Percentiles rank a stretch among this genome's conserved stretches.
phyloP scores from a whole-genome alignment of 805 yeast genomes.

The Maudiozyma turicensis region DNA sequence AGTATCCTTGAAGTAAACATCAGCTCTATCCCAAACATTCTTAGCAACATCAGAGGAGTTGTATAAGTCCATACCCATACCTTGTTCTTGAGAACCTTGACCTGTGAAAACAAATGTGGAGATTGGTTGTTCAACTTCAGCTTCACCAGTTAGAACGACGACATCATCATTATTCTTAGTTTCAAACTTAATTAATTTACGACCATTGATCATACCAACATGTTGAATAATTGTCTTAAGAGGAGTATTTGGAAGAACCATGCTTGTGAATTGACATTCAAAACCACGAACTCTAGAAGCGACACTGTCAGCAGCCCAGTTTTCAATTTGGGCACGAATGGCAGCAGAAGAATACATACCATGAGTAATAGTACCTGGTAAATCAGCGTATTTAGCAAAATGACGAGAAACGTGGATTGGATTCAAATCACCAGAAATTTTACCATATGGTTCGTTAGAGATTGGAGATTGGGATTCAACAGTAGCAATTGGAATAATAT shows the following conservation, averaged over 20 bases:
- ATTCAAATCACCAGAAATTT: conserved; percentile 95
- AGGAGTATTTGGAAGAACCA: conserved; percentile 94
- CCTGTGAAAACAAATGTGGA: conserved; percentile 97
- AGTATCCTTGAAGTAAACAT: conserved; percentile 78
- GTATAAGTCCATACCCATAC: conserved; percentile 99
- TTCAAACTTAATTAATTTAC: conserved; percentile 91
- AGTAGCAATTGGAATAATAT: conserved; percentile 74
- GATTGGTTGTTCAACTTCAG: conserved; percentile 97
- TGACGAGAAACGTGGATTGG: conserved; percentile 97
- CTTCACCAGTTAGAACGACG: conserved; percentile 84
- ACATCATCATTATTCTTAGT: conserved; percentile 77
- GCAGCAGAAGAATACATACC: conserved; percentile 98
- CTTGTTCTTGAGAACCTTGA: conserved; percentile 99
- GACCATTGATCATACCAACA: conserved; percentile 97
- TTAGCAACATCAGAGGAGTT: conserved; percentile 84
- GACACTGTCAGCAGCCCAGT: conserved; percentile 96
- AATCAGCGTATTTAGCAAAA: conserved; percentile 82
- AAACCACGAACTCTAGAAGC: conserved; percentile 93
- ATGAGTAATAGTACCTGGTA: conserved; percentile 97
- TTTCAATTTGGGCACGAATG: conserved; percentile 89
- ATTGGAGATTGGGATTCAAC: conserved; percentile 70
- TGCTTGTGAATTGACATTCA: conserved; percentile 83
- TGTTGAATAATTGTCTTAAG: conserved; percentile 85
- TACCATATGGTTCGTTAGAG: conserved; percentile 92
- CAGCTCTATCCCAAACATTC: conserved; percentile 97